Conservation (phyloP, 2,329 filamentous ascomycete genomes). For the Paracoccidioides brasiliensis region DNA sequence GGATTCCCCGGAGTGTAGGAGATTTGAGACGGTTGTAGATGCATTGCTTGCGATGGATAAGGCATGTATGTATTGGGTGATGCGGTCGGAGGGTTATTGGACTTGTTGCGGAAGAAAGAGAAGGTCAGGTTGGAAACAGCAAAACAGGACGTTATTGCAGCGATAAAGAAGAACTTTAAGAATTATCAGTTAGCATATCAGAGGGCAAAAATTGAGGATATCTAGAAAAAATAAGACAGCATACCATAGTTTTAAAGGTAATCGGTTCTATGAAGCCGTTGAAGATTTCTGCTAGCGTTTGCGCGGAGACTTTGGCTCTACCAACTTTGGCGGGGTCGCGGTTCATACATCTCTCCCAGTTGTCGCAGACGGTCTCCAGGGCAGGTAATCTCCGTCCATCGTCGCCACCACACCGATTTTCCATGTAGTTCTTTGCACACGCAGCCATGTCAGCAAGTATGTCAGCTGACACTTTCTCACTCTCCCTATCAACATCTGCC, state of each 20-base stretch:
- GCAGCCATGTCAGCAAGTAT: slow-evolving; percentile 59
- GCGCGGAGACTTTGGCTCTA: slow-evolving; percentile 65
- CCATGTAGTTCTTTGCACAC: slow-evolving; percentile 59
- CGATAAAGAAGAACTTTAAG: slow-evolving; percentile 26
- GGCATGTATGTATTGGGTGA: slow-evolving; percentile 12
- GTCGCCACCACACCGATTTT: slow-evolving; percentile 60
- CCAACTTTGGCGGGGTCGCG: slow-evolving; percentile 67
- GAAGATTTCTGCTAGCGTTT: slow-evolving; percentile 82
- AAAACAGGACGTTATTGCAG: slow-evolving; percentile 36
- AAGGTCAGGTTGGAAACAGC: slow-evolving; percentile 49
- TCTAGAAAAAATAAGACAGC: slow-evolving; percentile 11
- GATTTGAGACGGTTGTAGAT: slow-evolving; percentile 16
- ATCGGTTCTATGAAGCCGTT: slow-evolving; percentile 89
- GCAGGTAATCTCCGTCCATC: slow-evolving; percentile 51
- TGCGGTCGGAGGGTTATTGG: slow-evolving; percentile 21
- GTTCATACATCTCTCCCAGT: slow-evolving; percentile 81
- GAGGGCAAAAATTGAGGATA: not conserved
- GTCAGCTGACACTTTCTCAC: slow-evolving; percentile 52
- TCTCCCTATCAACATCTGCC: slow-evolving; percentile 60
- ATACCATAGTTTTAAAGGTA: slow-evolving; percentile 66
- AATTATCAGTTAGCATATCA: not conserved
- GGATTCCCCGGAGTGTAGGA: slow-evolving; percentile 18
- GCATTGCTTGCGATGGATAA: slow-evolving; percentile 14
- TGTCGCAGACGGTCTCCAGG: slow-evolving; percentile 57
- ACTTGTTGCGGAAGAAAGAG: slow-evolving; percentile 38